Evolutionary conservation across 345 rosid genomes (phyloP).

Genomic region (Salix koriyanagi): DNA sequence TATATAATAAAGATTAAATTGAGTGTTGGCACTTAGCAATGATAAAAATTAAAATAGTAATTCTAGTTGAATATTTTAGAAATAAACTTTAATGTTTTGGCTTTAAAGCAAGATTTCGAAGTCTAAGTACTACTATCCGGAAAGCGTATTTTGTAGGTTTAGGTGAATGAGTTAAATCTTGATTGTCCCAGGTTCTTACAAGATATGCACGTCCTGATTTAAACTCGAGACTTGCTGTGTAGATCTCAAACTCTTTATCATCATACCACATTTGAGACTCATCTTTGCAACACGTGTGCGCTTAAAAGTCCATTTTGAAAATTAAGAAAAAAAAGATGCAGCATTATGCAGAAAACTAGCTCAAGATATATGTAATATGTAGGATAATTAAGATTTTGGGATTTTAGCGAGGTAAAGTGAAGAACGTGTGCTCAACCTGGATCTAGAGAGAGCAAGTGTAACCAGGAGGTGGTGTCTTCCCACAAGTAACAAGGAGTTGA

Average conservation of each 20-base stretch:
- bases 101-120: no score
- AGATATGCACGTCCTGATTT: no score
- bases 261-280: no score
- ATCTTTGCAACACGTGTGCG: no score
- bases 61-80: no score
- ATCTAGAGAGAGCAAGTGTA: constrained; percentile 78
- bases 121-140: no score
- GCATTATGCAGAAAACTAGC: neutral
- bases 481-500: constrained; percentile 88
- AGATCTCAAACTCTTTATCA: no score
- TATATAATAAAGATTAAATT: neutral
- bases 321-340: no score
- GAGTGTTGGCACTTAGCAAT: neutral
- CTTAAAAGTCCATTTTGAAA: no score
- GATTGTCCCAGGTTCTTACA: rapidly evolving
- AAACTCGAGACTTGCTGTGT: rapidly evolving
- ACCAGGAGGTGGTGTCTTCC: constrained; percentile 95
- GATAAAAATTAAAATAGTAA: neutral
- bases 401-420: neutral
- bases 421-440: constrained; percentile 12
- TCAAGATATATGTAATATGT: neutral
- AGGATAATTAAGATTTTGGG: neutral
- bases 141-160: rapidly evolving
- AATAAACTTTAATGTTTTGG: no score
- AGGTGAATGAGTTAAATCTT: rapidly evolving